These are phyloP conservation scores for Rhynchospora pubera DNA, from an alignment of 176 grass and related monocot genomes.

Conservation along the genomic window DNA sequence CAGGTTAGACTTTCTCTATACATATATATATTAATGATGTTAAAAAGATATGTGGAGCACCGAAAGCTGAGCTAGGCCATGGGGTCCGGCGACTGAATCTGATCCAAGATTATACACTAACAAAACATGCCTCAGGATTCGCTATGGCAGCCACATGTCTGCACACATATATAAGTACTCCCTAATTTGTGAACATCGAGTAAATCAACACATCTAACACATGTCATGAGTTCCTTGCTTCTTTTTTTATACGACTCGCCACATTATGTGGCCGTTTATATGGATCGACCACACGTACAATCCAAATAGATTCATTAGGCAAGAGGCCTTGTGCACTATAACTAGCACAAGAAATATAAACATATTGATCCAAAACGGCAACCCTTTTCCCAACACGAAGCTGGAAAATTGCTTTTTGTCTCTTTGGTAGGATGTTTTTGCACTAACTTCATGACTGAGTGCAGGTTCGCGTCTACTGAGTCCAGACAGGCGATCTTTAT, in stretches of 20 bases:
- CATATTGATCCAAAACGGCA: no score
- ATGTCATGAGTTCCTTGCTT: neutral
- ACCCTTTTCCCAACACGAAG: no score
- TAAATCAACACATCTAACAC: neutral
- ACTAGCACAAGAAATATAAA: neutral
- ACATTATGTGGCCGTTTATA: neutral
- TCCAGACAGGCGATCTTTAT: neutral
- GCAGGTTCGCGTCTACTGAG: neutral
- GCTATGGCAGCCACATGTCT: neutral
- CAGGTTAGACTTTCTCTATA: no score
- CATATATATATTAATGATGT: no score
- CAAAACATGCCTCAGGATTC: neutral
- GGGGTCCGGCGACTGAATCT: neutral
- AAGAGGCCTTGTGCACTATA: neutral
- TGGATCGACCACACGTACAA: neutral
- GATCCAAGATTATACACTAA: neutral
- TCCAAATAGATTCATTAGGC: neutral
- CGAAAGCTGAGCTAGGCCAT: neutral
- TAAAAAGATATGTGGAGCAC: neutral
- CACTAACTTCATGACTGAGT: neutral
- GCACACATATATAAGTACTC: no score
- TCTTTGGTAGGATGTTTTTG: neutral
- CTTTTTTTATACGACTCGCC: neutral
- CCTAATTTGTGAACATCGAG: neutral
- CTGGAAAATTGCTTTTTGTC: slow-evolving; percentile 5